These are phyloP conservation scores for Chlorella variabilis DNA, from an alignment of 163 green algal genomes.

Conservation along the genomic window DNA sequence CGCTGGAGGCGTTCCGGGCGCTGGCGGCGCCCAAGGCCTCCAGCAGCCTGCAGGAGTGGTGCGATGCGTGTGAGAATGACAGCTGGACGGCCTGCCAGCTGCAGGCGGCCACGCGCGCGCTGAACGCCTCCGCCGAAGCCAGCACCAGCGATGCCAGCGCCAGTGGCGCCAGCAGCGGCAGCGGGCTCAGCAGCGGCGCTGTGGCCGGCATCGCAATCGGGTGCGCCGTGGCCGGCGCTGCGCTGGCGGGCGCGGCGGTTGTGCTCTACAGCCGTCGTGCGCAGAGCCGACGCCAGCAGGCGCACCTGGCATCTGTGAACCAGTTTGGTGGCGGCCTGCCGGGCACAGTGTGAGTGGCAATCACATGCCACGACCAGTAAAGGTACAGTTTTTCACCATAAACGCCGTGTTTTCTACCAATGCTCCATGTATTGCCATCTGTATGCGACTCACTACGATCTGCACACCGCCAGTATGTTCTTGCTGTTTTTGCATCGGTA, in stretches of 20 bases:
- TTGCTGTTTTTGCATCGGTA: no score
- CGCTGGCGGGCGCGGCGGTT: background rate
- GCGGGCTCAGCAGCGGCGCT: slow-evolving; percentile 18
- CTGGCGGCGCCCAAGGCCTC: slow-evolving; percentile 24
- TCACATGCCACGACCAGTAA: no score
- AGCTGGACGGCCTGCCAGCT: slow-evolving; percentile 35
- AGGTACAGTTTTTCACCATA: no score
- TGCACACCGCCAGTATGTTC: no score
- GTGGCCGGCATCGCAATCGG: slow-evolving; percentile 23
- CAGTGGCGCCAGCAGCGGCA: background rate
- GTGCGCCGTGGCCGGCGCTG: background rate
- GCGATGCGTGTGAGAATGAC: slow-evolving; percentile 41
- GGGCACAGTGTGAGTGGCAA: background rate
- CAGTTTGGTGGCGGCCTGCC: background rate
- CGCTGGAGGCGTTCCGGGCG: slow-evolving; percentile 37
- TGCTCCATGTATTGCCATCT: no score
- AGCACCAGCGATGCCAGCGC: background rate
- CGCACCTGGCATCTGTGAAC: background rate
- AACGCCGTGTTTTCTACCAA: no score
- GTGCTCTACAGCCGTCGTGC: background rate
- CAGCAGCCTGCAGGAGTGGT: slow-evolving; percentile 29
- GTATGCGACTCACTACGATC: no score
- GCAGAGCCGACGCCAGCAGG: background rate
- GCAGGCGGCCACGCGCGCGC: background rate
- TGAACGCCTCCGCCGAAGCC: background rate